Evolutionary conservation across 2,329 filamentous ascomycete genomes (phyloP).

Genomic region (Rutstroemia sydowiana): DNA sequence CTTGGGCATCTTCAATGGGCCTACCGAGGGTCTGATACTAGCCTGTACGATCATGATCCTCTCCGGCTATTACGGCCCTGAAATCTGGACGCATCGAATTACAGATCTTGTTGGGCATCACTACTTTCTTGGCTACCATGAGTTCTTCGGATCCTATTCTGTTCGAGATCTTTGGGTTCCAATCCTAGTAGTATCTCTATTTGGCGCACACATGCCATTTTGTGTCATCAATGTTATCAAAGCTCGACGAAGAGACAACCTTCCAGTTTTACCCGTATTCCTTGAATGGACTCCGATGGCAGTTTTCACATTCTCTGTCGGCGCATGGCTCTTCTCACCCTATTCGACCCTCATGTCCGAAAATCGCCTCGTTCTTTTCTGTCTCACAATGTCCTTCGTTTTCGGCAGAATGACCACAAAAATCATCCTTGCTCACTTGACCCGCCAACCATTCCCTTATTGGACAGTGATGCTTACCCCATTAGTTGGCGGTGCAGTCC

Average conservation of each 20-base stretch:
- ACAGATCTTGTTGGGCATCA: constrained; percentile 58
- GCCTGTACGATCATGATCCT: constrained; percentile 79
- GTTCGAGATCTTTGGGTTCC: constrained; percentile 84
- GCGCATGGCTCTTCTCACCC: constrained; percentile 83
- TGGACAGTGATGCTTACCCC: constrained; percentile 91
- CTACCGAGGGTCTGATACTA: constrained; percentile 89
- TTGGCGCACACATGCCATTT: constrained; percentile 73
- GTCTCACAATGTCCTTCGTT: constrained; percentile 89
- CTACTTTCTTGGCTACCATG: constrained; percentile 44
- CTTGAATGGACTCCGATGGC: constrained; percentile 90
- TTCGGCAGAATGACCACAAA: constrained; percentile 98
- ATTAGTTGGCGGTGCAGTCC: constrained; percentile 73
- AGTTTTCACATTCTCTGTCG: constrained; percentile 67
- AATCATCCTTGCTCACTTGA: constrained; percentile 94
- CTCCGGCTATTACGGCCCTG: constrained; percentile 81
- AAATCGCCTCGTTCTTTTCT: constrained; percentile 88
- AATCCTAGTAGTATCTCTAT: constrained; percentile 56
- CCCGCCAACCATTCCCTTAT: constrained; percentile 88
- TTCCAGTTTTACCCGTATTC: constrained; percentile 76
- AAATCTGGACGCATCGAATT: constrained; percentile 76
- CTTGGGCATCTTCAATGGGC: constrained; percentile 92
- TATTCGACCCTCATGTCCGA: constrained; percentile 73
- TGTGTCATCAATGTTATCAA: constrained; percentile 80
- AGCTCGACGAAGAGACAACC: constrained; percentile 63
- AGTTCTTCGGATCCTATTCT: constrained; percentile 61